Evolutionary conservation across 352 stramenopile species (phyloP).

Genomic region (Phytophthora vignae): DNA sequence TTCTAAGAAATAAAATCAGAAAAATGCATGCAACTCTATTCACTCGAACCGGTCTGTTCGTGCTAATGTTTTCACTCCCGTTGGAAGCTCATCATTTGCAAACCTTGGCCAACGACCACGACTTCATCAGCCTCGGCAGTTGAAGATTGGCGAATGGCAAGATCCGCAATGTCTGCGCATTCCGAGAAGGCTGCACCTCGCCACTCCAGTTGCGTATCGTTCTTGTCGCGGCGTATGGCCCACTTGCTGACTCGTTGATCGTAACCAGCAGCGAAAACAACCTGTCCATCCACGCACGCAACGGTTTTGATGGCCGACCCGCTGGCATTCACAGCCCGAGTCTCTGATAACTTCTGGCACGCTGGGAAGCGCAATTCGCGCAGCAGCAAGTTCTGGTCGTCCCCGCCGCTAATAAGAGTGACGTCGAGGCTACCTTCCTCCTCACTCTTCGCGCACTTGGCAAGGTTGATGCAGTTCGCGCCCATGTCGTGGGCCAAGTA

Average conservation of each 20-base stretch:
- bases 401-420: slow-evolving; percentile 78
- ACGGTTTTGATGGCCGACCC: slow-evolving; percentile 86
- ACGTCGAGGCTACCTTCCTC: slow-evolving; percentile 39
- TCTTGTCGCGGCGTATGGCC: slow-evolving; percentile 30
- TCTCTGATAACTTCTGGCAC: slow-evolving; percentile 45
- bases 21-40: slow-evolving; percentile 53
- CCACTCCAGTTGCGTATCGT: slow-evolving; percentile 47
- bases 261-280: slow-evolving; percentile 78
- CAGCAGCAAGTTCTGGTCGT: slow-evolving; percentile 79
- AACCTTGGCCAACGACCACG: slow-evolving; percentile 80
- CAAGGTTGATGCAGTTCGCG: slow-evolving; percentile 68
- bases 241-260: slow-evolving; percentile 88
- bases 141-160: slow-evolving; percentile 44
- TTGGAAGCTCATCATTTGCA: slow-evolving; percentile 71
- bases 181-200: slow-evolving; percentile 73
- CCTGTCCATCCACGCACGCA: slow-evolving; percentile 40
- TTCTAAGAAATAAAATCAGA: slow-evolving; percentile 38
- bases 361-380: slow-evolving; percentile 46
- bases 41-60: background rate
- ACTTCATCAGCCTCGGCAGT: slow-evolving; percentile 34
- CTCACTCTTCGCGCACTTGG: slow-evolving; percentile 28
- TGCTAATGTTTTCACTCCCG: background rate
- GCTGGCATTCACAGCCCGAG: slow-evolving; percentile 66
- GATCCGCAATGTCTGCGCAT: slow-evolving; percentile 81
- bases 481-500: slow-evolving; percentile 90